Evolutionary conservation across 2,329 filamentous ascomycete species (phyloP), one percentile per base, ranked within the genome.

Genomic region (Ceratocystis diversiconidia): DNA sequence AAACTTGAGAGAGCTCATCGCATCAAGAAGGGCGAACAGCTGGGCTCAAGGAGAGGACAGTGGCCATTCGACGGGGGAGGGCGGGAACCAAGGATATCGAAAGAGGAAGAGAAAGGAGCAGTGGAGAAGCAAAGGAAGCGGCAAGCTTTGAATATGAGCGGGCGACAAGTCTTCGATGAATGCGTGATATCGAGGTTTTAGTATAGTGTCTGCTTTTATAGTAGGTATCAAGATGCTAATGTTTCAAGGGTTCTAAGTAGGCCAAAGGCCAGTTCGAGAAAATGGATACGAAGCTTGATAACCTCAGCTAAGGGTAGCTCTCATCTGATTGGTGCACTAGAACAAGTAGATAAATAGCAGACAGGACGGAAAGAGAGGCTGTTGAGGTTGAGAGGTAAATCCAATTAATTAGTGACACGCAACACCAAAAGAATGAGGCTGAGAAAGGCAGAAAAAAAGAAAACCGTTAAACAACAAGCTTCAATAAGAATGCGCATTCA

Each of bases 1-100:
- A 74, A 99, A 99, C 72, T 96, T 92, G 72, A 95, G 86, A 70
- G 94, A 97, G 81, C 88, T 95, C 79, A 95, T 88, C 52, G 65
- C 66, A 67, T 67, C 50, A 55, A 63, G 63, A 52, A 52, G 25
- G 55, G 55, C 43, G 30, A 52, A 25, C 28, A 52, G n/a, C 32
- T 48, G 19, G 52, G 41, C 43, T 46, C 46, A 12, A 36, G 59
- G n/a, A 36, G 59, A 52, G 57, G 60, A 36, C 17, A 46, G 41
- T 17, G 36, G 60, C 60, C 48, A 63, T 62, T 62, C 61, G 60
- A 44, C 25, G 61, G 41, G 57, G 36, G 63, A 19, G 63, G n/a
- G 25, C 10, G 36, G 28, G 17, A 46, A 57, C 19, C 57, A 46
- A 59, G 50, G 36, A 41, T 41, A 41, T 61, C 43, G 32, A 28